Evolutionary conservation across 2,329 filamentous ascomycete species (phyloP), one percentile per base, ranked within the genome.

Genomic region (Fusarium sp.): DNA sequence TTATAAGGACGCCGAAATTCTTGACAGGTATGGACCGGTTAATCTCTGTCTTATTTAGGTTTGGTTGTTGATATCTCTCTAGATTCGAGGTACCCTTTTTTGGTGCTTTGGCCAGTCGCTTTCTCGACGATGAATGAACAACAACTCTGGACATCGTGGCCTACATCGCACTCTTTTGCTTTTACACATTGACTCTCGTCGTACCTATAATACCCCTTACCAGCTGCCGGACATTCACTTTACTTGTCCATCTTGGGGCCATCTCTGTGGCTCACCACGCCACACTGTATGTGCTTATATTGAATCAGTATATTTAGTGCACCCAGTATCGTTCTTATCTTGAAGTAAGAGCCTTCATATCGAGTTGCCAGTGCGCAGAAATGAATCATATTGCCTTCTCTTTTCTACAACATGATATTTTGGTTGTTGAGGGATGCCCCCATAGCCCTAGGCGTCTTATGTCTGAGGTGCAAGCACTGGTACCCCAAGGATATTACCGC

Each of bases 31-130:
- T 71, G 81, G 34, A 38, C 34, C 75, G 25, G 25, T 56, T 8
- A 10, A 44, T 18, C 22, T 14, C 32, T 10, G 6, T 20, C 43
- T 27, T 53, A 12, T 14, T n/a, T 18, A 15, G n/a, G 10, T n/a
- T 54, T 52, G 22, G 27, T 45, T 24, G 24, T 47, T 63, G 20
- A 66, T 42, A 30, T 25, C 55, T 67, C 40, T n/a, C 22, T 38
- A 89, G 95, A 78, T 97, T 91, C 68, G 95, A 98, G 80, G 87
- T 98, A 4, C 95, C 95, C 0, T 89, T 97, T 76, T 91, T 98
- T 76, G 96, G 96, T 7, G 86, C 86, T 44, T 83, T 98, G 73
- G 96, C 96, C 45, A 97, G 91, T 81, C 92, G 92, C 27, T 95
- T 98, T 77, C 86, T 98, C 61, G 95, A 98, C 76, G 93, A 97